Evolutionary conservation across 305 asterid genomes (phyloP).

Genomic region (Fraxinus sp.): DNA sequence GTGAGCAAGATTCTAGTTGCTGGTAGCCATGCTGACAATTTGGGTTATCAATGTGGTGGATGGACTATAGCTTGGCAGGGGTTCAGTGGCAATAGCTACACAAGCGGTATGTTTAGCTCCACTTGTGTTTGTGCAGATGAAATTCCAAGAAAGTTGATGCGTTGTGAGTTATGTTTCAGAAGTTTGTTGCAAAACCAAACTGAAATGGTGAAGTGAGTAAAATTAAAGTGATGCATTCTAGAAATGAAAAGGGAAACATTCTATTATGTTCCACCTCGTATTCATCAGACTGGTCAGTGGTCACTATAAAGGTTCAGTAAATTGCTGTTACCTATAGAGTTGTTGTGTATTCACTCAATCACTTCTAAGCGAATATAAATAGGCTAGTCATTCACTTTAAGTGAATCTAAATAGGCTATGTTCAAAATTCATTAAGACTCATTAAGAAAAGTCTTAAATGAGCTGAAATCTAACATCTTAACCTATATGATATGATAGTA

Average conservation of each 20-base stretch:
- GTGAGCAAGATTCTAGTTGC: constrained; percentile 67
- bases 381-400: neutral
- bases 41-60: constrained; percentile 95
- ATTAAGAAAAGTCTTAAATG: neutral
- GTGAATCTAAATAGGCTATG: neutral
- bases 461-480: neutral
- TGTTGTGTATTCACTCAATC: neutral
- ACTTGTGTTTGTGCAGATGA: neutral
- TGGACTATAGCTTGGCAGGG: constrained; percentile 98
- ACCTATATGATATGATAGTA: neutral
- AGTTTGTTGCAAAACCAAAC: neutral
- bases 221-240: neutral
- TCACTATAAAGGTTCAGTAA: neutral
- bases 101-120: constrained; percentile 45
- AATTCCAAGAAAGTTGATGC: neutral
- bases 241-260: neutral
- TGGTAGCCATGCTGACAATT: constrained; percentile 84
- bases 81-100: constrained; percentile 66
- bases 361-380: neutral
- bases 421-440: neutral
- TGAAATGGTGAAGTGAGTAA: neutral
- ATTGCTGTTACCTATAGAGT: neutral
- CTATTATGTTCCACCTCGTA: neutral
- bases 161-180: neutral
- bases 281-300: neutral